phyloP scores from a whole-genome alignment of 441 rosid genomes.

The Viola pubescens region DNA sequence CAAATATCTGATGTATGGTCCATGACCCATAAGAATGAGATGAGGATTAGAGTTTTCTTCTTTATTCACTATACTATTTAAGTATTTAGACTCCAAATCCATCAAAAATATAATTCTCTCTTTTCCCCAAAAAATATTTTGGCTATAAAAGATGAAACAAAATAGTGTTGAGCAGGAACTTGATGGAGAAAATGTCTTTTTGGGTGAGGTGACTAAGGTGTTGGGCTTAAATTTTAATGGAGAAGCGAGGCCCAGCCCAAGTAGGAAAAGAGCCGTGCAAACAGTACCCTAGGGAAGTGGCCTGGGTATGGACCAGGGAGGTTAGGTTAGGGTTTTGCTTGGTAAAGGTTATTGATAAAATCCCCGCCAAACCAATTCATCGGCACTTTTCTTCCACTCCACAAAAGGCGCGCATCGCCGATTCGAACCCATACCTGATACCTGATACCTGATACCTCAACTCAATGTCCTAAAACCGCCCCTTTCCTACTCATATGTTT shows the following conservation, averaged over 20 bases:
- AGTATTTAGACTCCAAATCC: too few species aligned
- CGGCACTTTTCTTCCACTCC: conserved; percentile 13
- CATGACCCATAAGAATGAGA: too few species aligned
- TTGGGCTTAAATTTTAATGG: neutral
- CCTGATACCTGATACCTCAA: neutral
- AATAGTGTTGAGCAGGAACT: too few species aligned
- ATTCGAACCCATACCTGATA: conserved; percentile 17
- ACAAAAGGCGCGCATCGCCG: conserved; percentile 26
- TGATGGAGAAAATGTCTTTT: too few species aligned
- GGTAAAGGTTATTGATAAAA: neutral
- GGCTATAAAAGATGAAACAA: too few species aligned
- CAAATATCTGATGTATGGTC: too few species aligned
- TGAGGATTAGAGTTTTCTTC: too few species aligned
- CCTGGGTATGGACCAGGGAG: neutral
- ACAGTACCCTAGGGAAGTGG: neutral
- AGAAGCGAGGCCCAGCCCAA: neutral
- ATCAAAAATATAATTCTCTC: too few species aligned
- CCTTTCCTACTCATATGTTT: too few species aligned
- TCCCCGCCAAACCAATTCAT: conserved; percentile 26
- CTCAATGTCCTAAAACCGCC: neutral
- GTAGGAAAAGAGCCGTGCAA: conserved; percentile 3
- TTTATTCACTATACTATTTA: too few species aligned
- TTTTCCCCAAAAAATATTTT: too few species aligned
- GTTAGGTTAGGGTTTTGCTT: neutral
- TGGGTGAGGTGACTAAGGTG: too few species aligned